phyloP scores from a whole-genome alignment of 352 stramenopile species.

The Phytophthora macrochlamydospora region DNA sequence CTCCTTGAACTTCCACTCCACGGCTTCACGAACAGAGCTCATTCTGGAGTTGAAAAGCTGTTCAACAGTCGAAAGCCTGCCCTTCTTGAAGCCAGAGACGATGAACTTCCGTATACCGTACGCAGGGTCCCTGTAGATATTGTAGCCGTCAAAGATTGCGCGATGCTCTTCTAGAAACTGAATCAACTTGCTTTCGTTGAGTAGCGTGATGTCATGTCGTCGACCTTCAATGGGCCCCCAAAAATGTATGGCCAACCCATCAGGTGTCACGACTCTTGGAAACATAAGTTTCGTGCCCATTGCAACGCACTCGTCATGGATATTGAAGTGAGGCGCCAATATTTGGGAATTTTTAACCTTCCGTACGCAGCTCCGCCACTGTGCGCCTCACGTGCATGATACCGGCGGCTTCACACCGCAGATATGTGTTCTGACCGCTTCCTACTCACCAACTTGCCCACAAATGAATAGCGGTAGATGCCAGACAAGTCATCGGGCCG shows the following conservation, averaged over 20 bases:
- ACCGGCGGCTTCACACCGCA: conserved; percentile 5
- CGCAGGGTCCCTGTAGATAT: conserved; percentile 14
- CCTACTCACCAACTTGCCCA: conserved; percentile 1
- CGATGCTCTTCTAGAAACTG: background rate
- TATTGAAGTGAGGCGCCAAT: conserved; percentile 8
- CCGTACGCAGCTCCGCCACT: conserved; percentile 1
- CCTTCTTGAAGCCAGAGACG: conserved; percentile 4
- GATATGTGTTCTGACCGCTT: conserved; percentile 6
- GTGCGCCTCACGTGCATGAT: conserved; percentile 13
- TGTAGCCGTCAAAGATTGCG: conserved; percentile 14
- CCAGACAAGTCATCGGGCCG: conserved; percentile 11
- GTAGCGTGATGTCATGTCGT: conserved; percentile 9
- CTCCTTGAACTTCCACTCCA: conserved; percentile 8
- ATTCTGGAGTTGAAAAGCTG: conserved; percentile 8
- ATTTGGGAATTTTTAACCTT: conserved; percentile 1
- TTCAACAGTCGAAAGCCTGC: background rate
- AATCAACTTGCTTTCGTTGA: conserved; percentile 9
- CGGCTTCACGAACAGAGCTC: conserved; percentile 2
- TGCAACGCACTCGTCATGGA: background rate
- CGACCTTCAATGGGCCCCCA: conserved; percentile 14
- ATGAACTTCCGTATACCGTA: conserved; percentile 8
- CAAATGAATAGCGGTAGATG: conserved; percentile 1
- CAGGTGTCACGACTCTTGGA: background rate
- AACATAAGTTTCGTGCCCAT: background rate
- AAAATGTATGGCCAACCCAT: conserved; percentile 7